Evolutionary conservation across 768 basidiomycete genomes (phyloP).

Genomic region (Podaxis sp.): DNA sequence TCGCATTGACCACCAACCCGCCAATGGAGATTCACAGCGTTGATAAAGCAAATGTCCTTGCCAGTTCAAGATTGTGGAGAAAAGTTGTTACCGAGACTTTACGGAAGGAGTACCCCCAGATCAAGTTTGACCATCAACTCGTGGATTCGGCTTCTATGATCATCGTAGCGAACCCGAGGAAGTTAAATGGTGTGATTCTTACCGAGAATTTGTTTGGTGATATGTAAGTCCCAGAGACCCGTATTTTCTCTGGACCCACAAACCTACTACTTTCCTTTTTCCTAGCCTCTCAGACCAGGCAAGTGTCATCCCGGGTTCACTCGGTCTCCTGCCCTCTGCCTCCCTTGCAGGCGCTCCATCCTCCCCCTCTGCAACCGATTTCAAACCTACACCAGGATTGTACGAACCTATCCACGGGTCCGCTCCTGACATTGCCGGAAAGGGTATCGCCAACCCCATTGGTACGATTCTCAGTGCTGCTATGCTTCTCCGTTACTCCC

Average conservation of each 20-base stretch:
- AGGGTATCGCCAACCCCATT: constrained; percentile 92
- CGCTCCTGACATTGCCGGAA: constrained; percentile 93
- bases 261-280: background rate
- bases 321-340: constrained; percentile 94
- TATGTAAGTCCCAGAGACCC: constrained; percentile 61
- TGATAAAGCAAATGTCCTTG: constrained; percentile 99
- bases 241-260: constrained; percentile 9
- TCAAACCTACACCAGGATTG: constrained; percentile 80
- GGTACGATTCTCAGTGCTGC: constrained; percentile 94
- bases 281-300: constrained; percentile 90
- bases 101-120: constrained; percentile 81
- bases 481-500: constrained; percentile 91
- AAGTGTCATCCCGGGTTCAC: constrained; percentile 96
- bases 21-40: constrained; percentile 89
- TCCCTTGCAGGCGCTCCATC: constrained; percentile 90
- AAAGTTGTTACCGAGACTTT: constrained; percentile 88
- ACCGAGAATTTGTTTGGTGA: constrained; percentile 98
- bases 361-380: constrained; percentile 49
- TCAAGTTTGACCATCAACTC: constrained; percentile 85
- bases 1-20: constrained; percentile 80
- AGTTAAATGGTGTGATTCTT: constrained; percentile 92
- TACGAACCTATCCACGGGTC: constrained; percentile 98
- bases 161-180: constrained; percentile 84
- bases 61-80: constrained; percentile 91
- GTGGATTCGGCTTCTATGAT: constrained; percentile 98